phyloP scores from a whole-genome alignment of 495 filamentous ascomycete species.

The Lophiotrema nucula region DNA sequence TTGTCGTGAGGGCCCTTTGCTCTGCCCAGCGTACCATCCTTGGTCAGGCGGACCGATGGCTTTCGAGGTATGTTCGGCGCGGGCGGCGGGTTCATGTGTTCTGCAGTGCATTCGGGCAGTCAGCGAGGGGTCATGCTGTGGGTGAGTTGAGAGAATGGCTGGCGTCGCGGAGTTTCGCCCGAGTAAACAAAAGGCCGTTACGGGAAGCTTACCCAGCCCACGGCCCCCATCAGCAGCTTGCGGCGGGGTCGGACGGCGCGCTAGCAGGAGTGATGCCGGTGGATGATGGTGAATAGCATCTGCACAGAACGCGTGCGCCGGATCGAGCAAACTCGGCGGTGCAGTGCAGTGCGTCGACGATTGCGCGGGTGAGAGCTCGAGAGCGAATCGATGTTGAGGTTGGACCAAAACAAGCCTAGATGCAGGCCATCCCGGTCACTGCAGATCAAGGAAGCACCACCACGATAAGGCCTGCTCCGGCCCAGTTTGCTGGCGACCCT shows the following conservation, averaged over 20 bases:
- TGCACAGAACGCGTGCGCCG: not conserved
- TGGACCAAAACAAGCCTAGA: not conserved
- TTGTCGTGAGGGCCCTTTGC: slow-evolving; percentile 5
- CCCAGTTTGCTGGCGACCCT: no score
- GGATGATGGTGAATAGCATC: not conserved
- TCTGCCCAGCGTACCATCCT: slow-evolving; percentile 25
- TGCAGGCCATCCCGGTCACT: not conserved
- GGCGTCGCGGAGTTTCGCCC: not conserved
- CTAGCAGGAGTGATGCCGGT: not conserved
- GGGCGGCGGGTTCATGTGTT: slow-evolving; percentile 7
- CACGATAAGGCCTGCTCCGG: no score
- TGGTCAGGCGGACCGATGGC: slow-evolving; percentile 7
- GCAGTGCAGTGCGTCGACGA: not conserved
- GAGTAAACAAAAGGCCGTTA: not conserved
- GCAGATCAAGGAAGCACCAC: not conserved
- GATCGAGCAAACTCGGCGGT: not conserved
- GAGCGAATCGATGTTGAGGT: not conserved
- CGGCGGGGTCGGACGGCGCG: not conserved
- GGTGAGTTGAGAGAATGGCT: not conserved
- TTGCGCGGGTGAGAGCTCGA: not conserved
- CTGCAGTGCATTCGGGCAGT: slow-evolving; percentile 8
- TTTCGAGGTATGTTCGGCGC: slow-evolving; percentile 12
- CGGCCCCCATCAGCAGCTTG: not conserved
- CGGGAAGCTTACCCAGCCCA: not conserved
- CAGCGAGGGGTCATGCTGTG: slow-evolving; percentile 10